phyloP scores from a whole-genome alignment of 768 basidiomycete species.

The Coprinopsis marcescibilis region DNA sequence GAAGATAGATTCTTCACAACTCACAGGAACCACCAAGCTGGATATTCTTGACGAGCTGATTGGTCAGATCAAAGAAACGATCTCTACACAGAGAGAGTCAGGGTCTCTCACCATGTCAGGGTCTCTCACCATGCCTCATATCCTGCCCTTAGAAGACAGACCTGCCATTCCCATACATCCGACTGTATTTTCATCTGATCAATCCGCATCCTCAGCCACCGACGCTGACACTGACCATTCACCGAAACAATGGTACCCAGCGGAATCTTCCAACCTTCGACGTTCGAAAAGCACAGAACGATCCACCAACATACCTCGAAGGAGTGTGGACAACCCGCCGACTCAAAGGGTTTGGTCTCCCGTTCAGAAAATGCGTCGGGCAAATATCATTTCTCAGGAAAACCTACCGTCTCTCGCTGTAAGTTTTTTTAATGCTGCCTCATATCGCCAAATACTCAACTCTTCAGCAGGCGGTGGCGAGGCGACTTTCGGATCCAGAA shows the following conservation, averaged over 20 bases:
- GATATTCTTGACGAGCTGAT: conserved; percentile 7
- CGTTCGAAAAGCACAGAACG: background rate
- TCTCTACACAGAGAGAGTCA: background rate
- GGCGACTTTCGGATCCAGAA: conserved; percentile 7
- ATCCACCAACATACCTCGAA: background rate
- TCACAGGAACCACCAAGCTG: background rate
- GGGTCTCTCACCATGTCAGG: background rate
- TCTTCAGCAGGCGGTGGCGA: conserved; percentile 6
- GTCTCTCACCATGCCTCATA: no score
- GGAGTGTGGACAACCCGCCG: background rate
- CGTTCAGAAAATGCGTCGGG: no score
- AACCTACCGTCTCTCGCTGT: conserved; percentile 9
- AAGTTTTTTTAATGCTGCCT: background rate
- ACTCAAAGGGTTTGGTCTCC: no score
- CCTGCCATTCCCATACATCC: no score
- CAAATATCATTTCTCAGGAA: background rate
- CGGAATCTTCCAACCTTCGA: background rate
- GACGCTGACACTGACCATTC: background rate
- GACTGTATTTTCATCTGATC: background rate
- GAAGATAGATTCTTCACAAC: background rate
- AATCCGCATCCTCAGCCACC: background rate
- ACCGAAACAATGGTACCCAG: no score
- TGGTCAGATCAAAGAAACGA: background rate
- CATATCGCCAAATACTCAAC: background rate
- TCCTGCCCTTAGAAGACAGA: no score